Percentiles rank a stretch among this genome's conserved stretches.
These are phyloP conservation scores for Blastosporella zonata DNA, from an alignment of 1,284 basidiomycete species.

Conservation along the genomic window DNA sequence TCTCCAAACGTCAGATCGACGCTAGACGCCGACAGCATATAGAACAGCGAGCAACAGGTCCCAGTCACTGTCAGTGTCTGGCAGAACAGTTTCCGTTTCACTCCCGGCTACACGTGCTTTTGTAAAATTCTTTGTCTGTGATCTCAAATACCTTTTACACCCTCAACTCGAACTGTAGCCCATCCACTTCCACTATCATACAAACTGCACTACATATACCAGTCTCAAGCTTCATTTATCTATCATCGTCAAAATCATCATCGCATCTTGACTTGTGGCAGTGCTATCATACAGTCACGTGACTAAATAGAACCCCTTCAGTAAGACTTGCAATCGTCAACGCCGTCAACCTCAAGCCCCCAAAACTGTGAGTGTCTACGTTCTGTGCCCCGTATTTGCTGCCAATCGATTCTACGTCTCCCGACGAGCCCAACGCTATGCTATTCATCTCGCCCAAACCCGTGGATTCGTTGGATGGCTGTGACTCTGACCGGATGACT, in stretches of 20 bases:
- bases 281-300: constrained; percentile 13
- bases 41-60: constrained; percentile 17
- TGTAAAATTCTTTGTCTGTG: too few species aligned
- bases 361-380: constrained; percentile 34
- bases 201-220: too few species aligned
- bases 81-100: background rate
- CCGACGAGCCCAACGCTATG: constrained; percentile 10
- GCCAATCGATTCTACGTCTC: constrained; percentile 3
- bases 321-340: constrained; percentile 12
- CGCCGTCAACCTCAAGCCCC: constrained; percentile 32
- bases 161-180: too few species aligned
- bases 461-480: constrained; percentile 32
- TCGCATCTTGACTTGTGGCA: constrained; percentile 6
- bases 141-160: too few species aligned
- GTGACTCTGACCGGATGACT: constrained; percentile 20
- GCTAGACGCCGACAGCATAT: constrained; percentile 57
- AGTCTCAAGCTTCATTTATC: too few species aligned
- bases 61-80: constrained; percentile 9
- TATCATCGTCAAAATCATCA: too few species aligned
- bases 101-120: constrained; percentile 15
- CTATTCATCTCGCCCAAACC: constrained; percentile 7
- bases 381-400: constrained; percentile 11
- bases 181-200: background rate
- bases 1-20: constrained; percentile 62
- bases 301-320: constrained; percentile 1